Evolutionary conservation across 768 basidiomycete species (phyloP).

Genomic region (Trametes villosa): DNA sequence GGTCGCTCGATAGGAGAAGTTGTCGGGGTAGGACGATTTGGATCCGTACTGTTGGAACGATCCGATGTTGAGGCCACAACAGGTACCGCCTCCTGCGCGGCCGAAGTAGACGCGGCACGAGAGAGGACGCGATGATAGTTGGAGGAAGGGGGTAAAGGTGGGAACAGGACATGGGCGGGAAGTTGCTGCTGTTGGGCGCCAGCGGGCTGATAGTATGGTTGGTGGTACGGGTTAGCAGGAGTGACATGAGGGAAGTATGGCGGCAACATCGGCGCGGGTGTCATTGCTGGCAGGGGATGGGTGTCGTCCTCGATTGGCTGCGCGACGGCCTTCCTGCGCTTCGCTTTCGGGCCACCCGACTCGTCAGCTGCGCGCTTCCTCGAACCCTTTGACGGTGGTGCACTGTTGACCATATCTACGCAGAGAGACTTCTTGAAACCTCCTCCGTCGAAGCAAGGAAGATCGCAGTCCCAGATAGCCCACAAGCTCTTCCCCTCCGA

Average conservation of each 20-base stretch:
- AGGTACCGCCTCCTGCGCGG: constrained; percentile 1
- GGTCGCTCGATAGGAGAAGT: constrained; percentile 21
- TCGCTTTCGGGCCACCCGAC: constrained; percentile 27
- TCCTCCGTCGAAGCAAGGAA: constrained; percentile 82
- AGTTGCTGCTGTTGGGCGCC: constrained; percentile 49
- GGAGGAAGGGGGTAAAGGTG: constrained; percentile 64
- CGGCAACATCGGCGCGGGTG: constrained; percentile 31
- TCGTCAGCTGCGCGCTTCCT: constrained; percentile 44
- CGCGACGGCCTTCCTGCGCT: constrained; percentile 35
- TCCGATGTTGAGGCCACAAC: no score
- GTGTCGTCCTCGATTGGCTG: constrained; percentile 18
- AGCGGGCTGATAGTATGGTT: constrained; percentile 73
- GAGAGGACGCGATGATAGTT: constrained; percentile 39
- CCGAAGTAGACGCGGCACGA: constrained; percentile 14
- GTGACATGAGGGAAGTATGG: constrained; percentile 33
- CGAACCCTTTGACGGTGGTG: constrained; percentile 36
- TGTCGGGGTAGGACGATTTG: not conserved
- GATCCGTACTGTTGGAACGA: no score
- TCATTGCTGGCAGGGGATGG: constrained; percentile 20
- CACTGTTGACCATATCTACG: constrained; percentile 42
- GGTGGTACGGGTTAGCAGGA: constrained; percentile 60
- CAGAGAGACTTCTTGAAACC: constrained; percentile 74
- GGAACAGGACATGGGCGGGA: constrained; percentile 72
- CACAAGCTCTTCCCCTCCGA: constrained; percentile 83
- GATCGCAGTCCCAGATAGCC: constrained; percentile 84